A percentile compares a stretch with the other conserved stretches of the same genome.
These are phyloP conservation scores for Epichloe bromicola DNA, from an alignment of 2,329 filamentous ascomycete species.

Conservation along the genomic window DNA sequence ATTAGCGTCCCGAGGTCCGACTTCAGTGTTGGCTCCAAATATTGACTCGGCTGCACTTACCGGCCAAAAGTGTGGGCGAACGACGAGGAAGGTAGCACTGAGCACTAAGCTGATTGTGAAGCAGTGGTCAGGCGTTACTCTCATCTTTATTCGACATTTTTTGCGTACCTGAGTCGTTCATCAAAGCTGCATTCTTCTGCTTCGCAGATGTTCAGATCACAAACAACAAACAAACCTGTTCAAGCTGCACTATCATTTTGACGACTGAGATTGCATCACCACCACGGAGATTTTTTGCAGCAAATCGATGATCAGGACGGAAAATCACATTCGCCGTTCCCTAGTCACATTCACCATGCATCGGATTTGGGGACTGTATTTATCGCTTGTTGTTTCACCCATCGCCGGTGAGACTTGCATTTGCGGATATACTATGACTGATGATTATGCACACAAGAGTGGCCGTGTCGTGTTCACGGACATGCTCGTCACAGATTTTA, in stretches of 20 bases:
- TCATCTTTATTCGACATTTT: no score
- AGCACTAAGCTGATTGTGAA: no score
- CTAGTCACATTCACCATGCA: neutral
- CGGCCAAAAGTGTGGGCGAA: no score
- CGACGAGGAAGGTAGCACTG: neutral
- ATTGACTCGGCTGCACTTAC: neutral
- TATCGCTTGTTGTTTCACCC: conserved; percentile 9
- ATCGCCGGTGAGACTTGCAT: conserved; percentile 39
- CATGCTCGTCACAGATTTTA: conserved; percentile 59
- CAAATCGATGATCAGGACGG: neutral
- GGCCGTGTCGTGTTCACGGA: conserved; percentile 49
- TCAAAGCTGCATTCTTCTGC: no score
- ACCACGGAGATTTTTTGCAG: neutral
- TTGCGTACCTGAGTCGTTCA: no score
- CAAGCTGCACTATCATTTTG: neutral
- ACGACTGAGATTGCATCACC: neutral
- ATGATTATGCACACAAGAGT: conserved; percentile 21
- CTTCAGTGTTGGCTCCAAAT: neutral
- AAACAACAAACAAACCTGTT: neutral
- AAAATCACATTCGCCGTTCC: neutral
- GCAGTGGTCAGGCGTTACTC: no score
- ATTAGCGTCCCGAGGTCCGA: no score
- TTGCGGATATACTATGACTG: conserved; percentile 54
- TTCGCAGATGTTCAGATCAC: neutral
- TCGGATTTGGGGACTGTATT: neutral